Evolutionary conservation across 2,329 filamentous ascomycete species (phyloP), one percentile per base, ranked within the genome.

Genomic region (Cercospora nicotianae): DNA sequence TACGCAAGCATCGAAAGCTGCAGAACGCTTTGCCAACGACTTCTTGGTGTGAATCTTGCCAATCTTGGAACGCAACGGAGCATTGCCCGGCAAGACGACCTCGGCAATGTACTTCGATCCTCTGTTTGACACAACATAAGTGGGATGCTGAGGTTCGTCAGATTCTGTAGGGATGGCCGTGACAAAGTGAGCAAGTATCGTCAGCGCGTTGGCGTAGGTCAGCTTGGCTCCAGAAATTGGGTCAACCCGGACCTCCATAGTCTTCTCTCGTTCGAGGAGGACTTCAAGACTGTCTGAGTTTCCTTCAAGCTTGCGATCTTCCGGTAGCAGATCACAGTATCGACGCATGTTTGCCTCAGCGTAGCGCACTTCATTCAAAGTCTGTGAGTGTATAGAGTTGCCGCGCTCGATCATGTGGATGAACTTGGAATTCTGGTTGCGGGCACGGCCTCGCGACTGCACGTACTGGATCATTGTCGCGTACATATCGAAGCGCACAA

Each of bases 391-490:
- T 0, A 82, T 81, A 12, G 78, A 71, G 73, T 97, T 97, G 7
- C 85, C 86, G 1, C 79, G 76, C 76, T 98, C 94, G 2, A 92
- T 77, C 91, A 99, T 94, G 74, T 91, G 92, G 36, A 94, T 86
- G 77, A 94, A 97, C 70, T 87, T 89, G 0, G 95, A 98, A 64
- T 90, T 86, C 0, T 81, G 79, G 74, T 93, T 91, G 45, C 95
- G 87, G 12, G 95, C 95, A 64, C 95, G 87, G 0, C 95, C 95
- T 70, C 93, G 87, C 13, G 94, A 97, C 78, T 99, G 95, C 20
- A 98, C 89, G 76, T 97, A 98, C 75, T 96, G 92, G 63, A 98
- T 98, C 79, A 97, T 89, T 0, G 94, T 97, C 10, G 86, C 85
- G 79, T 93, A 97, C 2, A 96, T 85, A 76, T 98, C 93, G 75